Evolutionary conservation across 139 green algal genomes (phyloP), one percentile per base, ranked within the genome.

Genomic region (Limnomonas spitsbergensis): DNA sequence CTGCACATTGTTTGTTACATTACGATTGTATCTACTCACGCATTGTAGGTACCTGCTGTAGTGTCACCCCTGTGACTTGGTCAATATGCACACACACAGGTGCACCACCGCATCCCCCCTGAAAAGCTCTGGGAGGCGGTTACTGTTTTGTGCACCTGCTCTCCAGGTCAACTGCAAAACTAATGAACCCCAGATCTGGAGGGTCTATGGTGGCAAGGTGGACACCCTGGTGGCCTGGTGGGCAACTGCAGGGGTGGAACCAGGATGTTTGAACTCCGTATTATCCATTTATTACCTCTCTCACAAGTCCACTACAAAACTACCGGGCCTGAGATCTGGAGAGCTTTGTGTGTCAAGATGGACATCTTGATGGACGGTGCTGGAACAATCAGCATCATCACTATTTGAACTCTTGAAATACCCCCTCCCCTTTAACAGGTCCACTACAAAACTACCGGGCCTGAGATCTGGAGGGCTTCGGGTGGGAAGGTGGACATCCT

Each of bases 331-430:
- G 94, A 97, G 84, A 96, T 98, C 73, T 98, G 92, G 91, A 75
- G 87, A 40, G 89, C 88, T 29, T 95, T 91, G 1, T 88, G 79
- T 6, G 94, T 94, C 66, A 89, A 97, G 78, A 77, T 94, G 6
- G 90, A 93, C 39, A 40, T 78, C 34, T 67, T 82, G 1, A 31
- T 82, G 14, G 39, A 6, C 14, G 96, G 95, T 9, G 93, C 99
- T 66, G 96, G 96, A 72, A 99, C 96, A 0, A 96, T 96, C 38
- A 96, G 96, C 66, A 99, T 96, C 54, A 97, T 99, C 87, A 97
- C 92, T 32, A 95, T 96, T 9, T 81, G 83, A n/a, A n/a, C n/a
- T 54, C 7, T 6, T 54, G 6, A 54, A 54, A 54, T 54, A 9
- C 9, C 42, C 42, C 42, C 7, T 54, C 7, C 42, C 7, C 42